phyloP scores from a whole-genome alignment of 2,329 filamentous ascomycete species.

The Pseudocercospora vitis region DNA sequence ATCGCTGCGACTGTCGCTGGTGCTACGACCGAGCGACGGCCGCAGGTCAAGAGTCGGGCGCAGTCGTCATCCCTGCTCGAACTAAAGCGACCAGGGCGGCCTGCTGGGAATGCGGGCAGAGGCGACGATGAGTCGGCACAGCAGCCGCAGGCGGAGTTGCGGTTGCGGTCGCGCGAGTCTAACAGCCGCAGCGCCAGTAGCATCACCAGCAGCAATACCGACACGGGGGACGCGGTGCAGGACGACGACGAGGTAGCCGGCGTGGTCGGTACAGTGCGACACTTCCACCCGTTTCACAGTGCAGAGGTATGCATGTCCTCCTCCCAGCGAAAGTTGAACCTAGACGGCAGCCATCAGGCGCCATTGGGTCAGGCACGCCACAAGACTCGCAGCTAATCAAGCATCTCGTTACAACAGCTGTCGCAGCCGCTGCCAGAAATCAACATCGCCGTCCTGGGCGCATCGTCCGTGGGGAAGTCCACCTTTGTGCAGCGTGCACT shows the following conservation, averaged over 20 bases:
- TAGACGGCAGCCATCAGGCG: constrained; percentile 2
- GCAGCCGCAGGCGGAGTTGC: background rate
- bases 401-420: constrained; percentile 20
- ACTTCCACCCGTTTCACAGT: constrained; percentile 32
- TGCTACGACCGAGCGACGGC: constrained; percentile 6
- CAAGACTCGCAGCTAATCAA: constrained; percentile 22
- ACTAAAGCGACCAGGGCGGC: constrained; percentile 8
- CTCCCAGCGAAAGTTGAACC: constrained; percentile 6
- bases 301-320: constrained; percentile 31
- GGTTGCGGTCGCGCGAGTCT: background rate
- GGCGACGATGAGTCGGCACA: constrained; percentile 7
- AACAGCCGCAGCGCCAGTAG: background rate
- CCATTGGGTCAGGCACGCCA: constrained; percentile 17
- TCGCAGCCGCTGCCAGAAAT: constrained; percentile 51
- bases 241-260: constrained; percentile 37
- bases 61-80: constrained; percentile 10
- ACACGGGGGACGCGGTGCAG: constrained; percentile 6
- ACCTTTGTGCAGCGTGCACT: constrained; percentile 60
- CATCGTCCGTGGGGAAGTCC: constrained; percentile 57
- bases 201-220: constrained; percentile 26
- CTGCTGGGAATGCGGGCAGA: constrained; percentile 1
- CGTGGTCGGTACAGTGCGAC: constrained; percentile 32
- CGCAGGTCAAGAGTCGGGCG: constrained; percentile 16
- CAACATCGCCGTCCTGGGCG: constrained; percentile 60
- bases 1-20: constrained; percentile 1